A percentile compares a stretch with the other conserved stretches of the same genome.
Conservation (phyloP, 495 filamentous ascomycete species). For the Astrothelium macrocarpum region DNA sequence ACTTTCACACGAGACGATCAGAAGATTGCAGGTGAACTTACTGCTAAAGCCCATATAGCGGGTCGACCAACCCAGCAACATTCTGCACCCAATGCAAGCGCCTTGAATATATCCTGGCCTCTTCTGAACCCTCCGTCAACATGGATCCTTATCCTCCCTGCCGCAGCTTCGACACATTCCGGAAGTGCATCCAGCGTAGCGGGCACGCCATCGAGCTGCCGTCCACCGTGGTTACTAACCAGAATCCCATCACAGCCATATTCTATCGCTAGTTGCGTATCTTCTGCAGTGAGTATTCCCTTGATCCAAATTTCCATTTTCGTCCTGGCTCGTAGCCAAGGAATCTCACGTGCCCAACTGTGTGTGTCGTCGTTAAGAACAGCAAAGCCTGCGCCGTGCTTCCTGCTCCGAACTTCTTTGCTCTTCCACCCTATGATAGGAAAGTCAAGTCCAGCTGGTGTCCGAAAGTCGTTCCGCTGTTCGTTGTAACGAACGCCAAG, state of each 20-base stretch:
- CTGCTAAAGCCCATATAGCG: constrained; percentile 36
- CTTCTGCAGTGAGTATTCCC: constrained; percentile 31
- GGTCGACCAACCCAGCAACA: constrained; percentile 33
- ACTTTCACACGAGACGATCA: background rate
- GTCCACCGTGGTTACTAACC: constrained; percentile 38
- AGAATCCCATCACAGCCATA: constrained; percentile 33
- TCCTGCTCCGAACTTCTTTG: constrained; percentile 14
- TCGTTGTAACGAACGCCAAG: constrained; percentile 26
- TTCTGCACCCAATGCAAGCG: constrained; percentile 38
- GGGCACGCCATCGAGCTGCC: constrained; percentile 38
- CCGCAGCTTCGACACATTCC: constrained; percentile 34
- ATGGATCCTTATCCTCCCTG: constrained; percentile 25
- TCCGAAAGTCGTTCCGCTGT: constrained; percentile 22
- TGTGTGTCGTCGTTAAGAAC: constrained; percentile 29
- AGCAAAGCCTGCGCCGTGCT: constrained; percentile 24
- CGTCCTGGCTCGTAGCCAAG: constrained; percentile 29
- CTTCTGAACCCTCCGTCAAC: constrained; percentile 34
- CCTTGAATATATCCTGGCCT: constrained; percentile 39
- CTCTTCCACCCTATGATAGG: constrained; percentile 18
- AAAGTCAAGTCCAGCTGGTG: constrained; percentile 20
- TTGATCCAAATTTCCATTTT: constrained; percentile 39
- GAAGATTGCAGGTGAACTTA: constrained; percentile 8
- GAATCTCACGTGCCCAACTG: constrained; percentile 30
- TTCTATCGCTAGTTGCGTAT: constrained; percentile 28
- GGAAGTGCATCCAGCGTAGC: constrained; percentile 39